Conservation (phyloP, 1,139 yeast species). For the Schwanniomyces etchellsii region DNA sequence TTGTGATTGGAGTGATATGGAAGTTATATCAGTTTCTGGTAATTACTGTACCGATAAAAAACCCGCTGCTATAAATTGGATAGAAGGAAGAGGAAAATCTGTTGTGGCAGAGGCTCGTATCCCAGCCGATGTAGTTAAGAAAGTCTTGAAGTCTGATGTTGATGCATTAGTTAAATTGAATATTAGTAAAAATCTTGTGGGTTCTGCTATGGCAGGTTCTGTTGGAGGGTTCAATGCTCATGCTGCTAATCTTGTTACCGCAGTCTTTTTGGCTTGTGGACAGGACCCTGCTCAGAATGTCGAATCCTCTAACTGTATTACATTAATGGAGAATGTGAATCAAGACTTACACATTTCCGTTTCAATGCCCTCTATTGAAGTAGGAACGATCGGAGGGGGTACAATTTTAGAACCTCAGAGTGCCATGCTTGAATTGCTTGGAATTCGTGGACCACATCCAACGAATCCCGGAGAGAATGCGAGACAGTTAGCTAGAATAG, state of each 20-base stretch:
- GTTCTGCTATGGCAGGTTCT: constrained; percentile 98
- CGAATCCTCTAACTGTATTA: constrained; percentile 95
- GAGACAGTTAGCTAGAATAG: constrained; percentile 87
- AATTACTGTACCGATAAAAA: constrained; percentile 97
- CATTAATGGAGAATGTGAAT: constrained; percentile 76
- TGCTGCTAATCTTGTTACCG: constrained; percentile 94
- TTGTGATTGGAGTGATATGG: constrained; percentile 93
- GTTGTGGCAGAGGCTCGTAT: constrained; percentile 96
- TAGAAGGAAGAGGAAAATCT: constrained; percentile 97
- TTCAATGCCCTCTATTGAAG: constrained; percentile 98
- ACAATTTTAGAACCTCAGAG: constrained; percentile 96
- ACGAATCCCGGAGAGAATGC: constrained; percentile 93
- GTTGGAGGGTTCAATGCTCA: constrained; percentile 98
- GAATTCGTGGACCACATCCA: constrained; percentile 95
- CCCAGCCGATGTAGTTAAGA: constrained; percentile 73
- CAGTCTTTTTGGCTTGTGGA: constrained; percentile 90
- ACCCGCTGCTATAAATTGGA: constrained; percentile 98
- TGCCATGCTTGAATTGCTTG: constrained; percentile 90
- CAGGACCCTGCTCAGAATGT: constrained; percentile 99
- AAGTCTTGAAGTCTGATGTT: constrained; percentile 86
- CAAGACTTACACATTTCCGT: constrained; percentile 90
- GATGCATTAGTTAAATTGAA: constrained; percentile 89
- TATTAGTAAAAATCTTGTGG: constrained; percentile 82
- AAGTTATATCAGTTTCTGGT: constrained; percentile 87
- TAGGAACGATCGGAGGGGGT: constrained; percentile 99